Percentiles rank a stretch among this genome's conserved stretches.
phyloP scores from a whole-genome alignment of 768 basidiomycete genomes.

The Boletus reticulatus region DNA sequence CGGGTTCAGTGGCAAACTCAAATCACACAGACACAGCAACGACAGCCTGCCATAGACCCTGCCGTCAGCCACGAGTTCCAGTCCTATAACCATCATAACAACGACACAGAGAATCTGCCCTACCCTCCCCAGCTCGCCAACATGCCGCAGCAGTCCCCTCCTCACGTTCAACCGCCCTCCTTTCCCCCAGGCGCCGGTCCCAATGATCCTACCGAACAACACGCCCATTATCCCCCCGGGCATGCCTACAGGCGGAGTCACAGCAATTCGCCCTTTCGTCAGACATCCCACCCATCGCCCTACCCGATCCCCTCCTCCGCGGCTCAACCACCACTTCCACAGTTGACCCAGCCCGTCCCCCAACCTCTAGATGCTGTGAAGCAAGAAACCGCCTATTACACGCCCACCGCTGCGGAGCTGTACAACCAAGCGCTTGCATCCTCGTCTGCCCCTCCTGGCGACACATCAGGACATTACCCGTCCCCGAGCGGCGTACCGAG shows the following conservation, averaged over 20 bases:
- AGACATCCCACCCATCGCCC: conserved; percentile 41
- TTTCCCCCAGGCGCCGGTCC: conserved; percentile 36
- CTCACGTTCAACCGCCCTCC: conserved; percentile 37
- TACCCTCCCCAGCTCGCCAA: conserved; percentile 29
- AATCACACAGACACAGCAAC: conserved; percentile 35
- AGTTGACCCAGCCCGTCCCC: conserved; percentile 20
- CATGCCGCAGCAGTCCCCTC: conserved; percentile 29
- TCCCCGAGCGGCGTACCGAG: conserved; percentile 39
- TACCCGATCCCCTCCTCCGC: conserved; percentile 36
- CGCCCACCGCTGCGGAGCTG: conserved; percentile 53
- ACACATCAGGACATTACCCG: conserved; percentile 30
- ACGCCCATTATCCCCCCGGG: conserved; percentile 35
- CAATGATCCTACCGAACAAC: conserved; percentile 33
- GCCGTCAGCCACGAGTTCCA: conserved; percentile 34
- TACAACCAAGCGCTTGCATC: conserved; percentile 47
- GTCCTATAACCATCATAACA: conserved; percentile 30
- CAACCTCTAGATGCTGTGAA: conserved; percentile 33
- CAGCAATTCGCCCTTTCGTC: conserved; percentile 33
- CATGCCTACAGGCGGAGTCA: conserved; percentile 34
- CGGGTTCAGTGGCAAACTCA: conserved; percentile 34
- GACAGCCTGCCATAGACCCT: conserved; percentile 33
- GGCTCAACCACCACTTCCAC: conserved; percentile 27
- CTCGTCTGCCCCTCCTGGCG: conserved; percentile 20
- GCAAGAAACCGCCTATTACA: conserved; percentile 43
- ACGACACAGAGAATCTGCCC: conserved; percentile 22